These are phyloP conservation scores for Sungouiella blattae DNA, from an alignment of 805 yeast species.

Conservation along the genomic window DNA sequence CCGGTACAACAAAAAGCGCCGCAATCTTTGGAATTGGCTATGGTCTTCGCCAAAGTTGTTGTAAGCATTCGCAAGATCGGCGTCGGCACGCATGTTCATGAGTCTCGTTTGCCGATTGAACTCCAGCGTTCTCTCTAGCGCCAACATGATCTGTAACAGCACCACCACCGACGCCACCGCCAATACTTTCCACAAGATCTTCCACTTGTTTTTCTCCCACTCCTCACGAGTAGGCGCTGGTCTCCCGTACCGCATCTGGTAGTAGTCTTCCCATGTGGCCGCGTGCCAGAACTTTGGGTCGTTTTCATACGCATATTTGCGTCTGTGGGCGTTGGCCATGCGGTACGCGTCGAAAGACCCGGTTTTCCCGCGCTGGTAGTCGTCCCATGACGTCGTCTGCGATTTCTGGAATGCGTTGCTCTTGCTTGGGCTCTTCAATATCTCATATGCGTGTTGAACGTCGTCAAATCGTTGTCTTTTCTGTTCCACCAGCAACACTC, in stretches of 20 bases:
- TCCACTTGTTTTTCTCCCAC: slow-evolving; percentile 41
- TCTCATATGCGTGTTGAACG: slow-evolving; percentile 37
- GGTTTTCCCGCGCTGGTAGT: slow-evolving; percentile 19
- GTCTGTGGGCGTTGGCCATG: slow-evolving; percentile 37
- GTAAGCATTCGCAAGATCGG: slow-evolving; percentile 25
- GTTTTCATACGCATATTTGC: slow-evolving; percentile 24
- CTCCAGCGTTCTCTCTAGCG: slow-evolving; percentile 37
- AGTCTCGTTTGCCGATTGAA: slow-evolving; percentile 18
- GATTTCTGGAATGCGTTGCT: slow-evolving; percentile 27
- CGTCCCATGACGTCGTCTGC: slow-evolving; percentile 27
- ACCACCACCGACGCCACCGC: slow-evolving; percentile 35
- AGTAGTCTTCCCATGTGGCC: slow-evolving; percentile 63
- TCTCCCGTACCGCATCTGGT: slow-evolving; percentile 38
- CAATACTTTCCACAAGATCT: slow-evolving; percentile 38
- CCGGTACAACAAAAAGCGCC: slow-evolving; percentile 31
- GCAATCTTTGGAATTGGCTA: slow-evolving; percentile 28
- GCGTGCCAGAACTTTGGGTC: slow-evolving; percentile 56
- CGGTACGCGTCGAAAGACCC: slow-evolving; percentile 32
- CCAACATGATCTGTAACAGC: slow-evolving; percentile 39
- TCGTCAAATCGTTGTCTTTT: slow-evolving; percentile 32
- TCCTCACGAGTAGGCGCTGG: slow-evolving; percentile 40
- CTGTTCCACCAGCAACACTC: slow-evolving; percentile 25
- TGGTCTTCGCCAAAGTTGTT: slow-evolving; percentile 27
- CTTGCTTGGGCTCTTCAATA: slow-evolving; percentile 53
- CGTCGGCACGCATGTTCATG: slow-evolving; percentile 26